phyloP scores from a whole-genome alignment of 352 stramenopile species.

The Aphanomyces euteiches region DNA sequence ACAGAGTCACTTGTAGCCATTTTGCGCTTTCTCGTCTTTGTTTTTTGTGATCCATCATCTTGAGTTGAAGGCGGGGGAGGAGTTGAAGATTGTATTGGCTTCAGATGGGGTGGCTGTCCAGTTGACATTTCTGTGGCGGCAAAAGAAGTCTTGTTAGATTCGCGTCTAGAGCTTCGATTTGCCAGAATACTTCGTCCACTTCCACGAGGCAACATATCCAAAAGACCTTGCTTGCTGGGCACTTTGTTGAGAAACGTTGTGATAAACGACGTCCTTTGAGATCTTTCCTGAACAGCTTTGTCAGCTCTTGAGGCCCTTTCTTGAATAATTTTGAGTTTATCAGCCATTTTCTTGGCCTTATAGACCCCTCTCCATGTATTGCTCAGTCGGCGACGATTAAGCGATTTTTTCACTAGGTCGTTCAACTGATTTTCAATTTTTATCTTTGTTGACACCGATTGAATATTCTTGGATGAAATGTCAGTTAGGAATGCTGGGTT shows the following conservation, averaged over 20 bases:
- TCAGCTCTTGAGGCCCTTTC: constrained; percentile 42
- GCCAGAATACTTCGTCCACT: neutral
- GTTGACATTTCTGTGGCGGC: neutral
- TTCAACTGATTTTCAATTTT: constrained; percentile 77
- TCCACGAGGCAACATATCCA: constrained; percentile 3
- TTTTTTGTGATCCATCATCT: constrained; percentile 11
- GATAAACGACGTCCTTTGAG: neutral
- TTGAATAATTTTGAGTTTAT: constrained; percentile 80
- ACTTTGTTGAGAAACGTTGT: constrained; percentile 5
- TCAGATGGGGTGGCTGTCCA: neutral
- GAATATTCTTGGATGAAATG: constrained; percentile 45
- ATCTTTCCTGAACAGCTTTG: neutral
- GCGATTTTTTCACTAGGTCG: constrained; percentile 71
- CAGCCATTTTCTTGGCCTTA: constrained; percentile 67
- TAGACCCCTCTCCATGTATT: constrained; percentile 73
- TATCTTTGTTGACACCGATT: constrained; percentile 61
- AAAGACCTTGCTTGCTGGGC: neutral
- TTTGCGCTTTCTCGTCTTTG: neutral
- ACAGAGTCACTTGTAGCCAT: constrained; percentile 38
- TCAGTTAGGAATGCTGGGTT: neutral
- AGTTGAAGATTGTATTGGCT: constrained; percentile 1
- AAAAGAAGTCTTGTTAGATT: neutral
- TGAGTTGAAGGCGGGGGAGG: neutral
- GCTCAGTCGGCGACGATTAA: constrained; percentile 67
- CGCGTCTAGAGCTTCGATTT: neutral